Evolutionary conservation across 164 flowering plant genomes (phyloP).

Genomic region (Vitis labrusca): DNA sequence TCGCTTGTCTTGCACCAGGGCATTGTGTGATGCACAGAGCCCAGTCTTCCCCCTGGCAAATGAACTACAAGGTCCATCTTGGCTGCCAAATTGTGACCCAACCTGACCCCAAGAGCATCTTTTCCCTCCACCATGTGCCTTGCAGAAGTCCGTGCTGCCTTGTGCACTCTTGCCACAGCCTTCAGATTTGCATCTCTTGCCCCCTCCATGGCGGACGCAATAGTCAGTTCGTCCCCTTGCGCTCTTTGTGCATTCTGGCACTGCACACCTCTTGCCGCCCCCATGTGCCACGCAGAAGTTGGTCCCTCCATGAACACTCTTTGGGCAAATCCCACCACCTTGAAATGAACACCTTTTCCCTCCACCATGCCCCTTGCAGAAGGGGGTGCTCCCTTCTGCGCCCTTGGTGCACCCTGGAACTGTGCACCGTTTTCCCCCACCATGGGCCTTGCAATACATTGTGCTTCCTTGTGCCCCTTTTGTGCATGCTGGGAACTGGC

Average conservation of each 20-base stretch:
- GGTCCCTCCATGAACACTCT: conserved; percentile 94
- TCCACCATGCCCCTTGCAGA: conserved; percentile 96
- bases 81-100: conserved; percentile 54
- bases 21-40: conserved; percentile 77
- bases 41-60: conserved; percentile 90
- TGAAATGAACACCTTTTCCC: conserved; percentile 85
- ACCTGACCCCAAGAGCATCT: conserved; percentile 87
- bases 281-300: conserved; percentile 87
- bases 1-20: conserved; percentile 73
- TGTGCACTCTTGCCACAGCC: conserved; percentile 92
- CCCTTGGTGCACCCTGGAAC: conserved; percentile 82
- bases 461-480: conserved; percentile 99
- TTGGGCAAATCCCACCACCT: conserved; percentile 77
- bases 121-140: conserved; percentile 95
- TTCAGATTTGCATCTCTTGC: conserved; percentile 78
- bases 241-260: conserved; percentile 84
- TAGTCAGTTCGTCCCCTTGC: conserved; percentile 86
- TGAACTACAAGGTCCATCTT: conserved; percentile 57
- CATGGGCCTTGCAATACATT: conserved; percentile 91
- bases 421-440: conserved; percentile 90
- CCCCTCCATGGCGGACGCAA: conserved; percentile 97
- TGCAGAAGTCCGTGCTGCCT: conserved; percentile 92
- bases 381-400: conserved; percentile 92
- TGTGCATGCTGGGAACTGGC: conserved; percentile 63
- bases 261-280: conserved; percentile 93